Conservation (phyloP, 495 filamentous ascomycete genomes). For the Podospora anserina region DNA sequence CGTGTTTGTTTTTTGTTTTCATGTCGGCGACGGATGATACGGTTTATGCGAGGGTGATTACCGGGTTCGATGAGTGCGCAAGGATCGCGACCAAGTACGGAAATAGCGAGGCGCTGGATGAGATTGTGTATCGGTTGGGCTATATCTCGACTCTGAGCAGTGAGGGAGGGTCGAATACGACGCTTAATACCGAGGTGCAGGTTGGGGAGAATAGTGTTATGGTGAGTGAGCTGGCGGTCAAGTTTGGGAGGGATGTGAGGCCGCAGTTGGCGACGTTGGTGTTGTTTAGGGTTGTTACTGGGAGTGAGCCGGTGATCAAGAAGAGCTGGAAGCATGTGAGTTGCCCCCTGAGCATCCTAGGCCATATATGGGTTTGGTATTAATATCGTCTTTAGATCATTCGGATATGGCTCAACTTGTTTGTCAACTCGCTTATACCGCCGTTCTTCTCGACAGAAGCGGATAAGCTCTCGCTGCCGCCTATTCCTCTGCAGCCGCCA, state of each 20-base stretch:
- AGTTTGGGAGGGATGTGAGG: slow-evolving; percentile 90
- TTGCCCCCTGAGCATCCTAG: slow-evolving; percentile 10
- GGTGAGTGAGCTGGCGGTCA: slow-evolving; percentile 97
- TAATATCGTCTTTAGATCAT: slow-evolving; percentile 59
- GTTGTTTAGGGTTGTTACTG: slow-evolving; percentile 82
- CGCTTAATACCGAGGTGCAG: slow-evolving; percentile 94
- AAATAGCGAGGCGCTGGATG: slow-evolving; percentile 82
- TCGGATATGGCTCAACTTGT: slow-evolving; percentile 90
- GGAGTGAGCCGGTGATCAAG: slow-evolving; percentile 71
- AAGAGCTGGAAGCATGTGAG: slow-evolving; percentile 82
- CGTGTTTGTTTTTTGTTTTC: slow-evolving; percentile 95
- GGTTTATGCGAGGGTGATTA: slow-evolving; percentile 88
- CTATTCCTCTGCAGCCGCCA: slow-evolving; percentile 87
- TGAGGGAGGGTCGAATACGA: slow-evolving; percentile 69
- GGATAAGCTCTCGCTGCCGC: slow-evolving; percentile 67
- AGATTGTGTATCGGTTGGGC: slow-evolving; percentile 82
- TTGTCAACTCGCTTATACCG: slow-evolving; percentile 90
- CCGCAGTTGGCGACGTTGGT: slow-evolving; percentile 92
- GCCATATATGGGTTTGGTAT: neutral
- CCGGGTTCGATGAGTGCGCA: slow-evolving; percentile 94
- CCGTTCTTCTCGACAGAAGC: slow-evolving; percentile 73
- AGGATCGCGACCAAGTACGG: slow-evolving; percentile 85
- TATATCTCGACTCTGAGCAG: slow-evolving; percentile 85
- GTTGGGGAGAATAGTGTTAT: slow-evolving; percentile 90
- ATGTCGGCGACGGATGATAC: slow-evolving; percentile 98